Evolutionary conservation across 2,329 filamentous ascomycete species (phyloP), one percentile per base, ranked within the genome.

Genomic region (Trichoderma sp.): DNA sequence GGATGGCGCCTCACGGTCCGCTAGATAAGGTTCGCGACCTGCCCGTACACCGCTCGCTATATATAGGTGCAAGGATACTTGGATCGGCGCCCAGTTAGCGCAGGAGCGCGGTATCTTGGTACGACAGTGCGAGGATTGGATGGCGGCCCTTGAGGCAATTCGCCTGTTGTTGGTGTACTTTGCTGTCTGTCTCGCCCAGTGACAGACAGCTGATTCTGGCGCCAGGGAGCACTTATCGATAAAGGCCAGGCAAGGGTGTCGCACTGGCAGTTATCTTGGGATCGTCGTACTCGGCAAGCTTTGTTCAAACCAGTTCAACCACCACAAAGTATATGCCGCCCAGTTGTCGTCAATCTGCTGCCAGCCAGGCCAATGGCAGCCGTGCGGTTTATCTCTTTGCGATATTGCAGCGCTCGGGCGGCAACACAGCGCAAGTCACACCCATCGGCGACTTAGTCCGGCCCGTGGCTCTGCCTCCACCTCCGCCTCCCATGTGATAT

Each of bases 11-110:
- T 66, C 37, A 46, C 51, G 49, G 55, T 59, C 55, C 49, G 60
- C 60, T 54, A 66, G 67, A 65, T 66, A 65, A 66, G 67, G 67
- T 69, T 69, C 39, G 59, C 39, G 59, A 46, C n/a, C 63, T 59
- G 51, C 54, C 52, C 43, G 39, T 32, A 66, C 64, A 66, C 64
- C 64, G 64, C 64, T 51, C 54, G 64, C 64, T 37, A 13, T 56
- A 18, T 13, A 37, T 39, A 34, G 16, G 49, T 18, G 26, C 60
- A 21, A 18, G 18, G n/a, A 28, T 61, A 61, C 59, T 51, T 61
- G 43, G 56, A 5, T 34, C 49, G 43, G 52, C 54, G 54, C 26
- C 28, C n/a, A n/a, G 24, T 16, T 32, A 32, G 51, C 37, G 51
- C 61, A 34, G 28, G 34, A 52, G 56, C 51, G 32, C 28, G 61